These are phyloP conservation scores for Zygnema circumcarinatum DNA, from an alignment of 139 green algal species.

Conservation along the genomic window DNA sequence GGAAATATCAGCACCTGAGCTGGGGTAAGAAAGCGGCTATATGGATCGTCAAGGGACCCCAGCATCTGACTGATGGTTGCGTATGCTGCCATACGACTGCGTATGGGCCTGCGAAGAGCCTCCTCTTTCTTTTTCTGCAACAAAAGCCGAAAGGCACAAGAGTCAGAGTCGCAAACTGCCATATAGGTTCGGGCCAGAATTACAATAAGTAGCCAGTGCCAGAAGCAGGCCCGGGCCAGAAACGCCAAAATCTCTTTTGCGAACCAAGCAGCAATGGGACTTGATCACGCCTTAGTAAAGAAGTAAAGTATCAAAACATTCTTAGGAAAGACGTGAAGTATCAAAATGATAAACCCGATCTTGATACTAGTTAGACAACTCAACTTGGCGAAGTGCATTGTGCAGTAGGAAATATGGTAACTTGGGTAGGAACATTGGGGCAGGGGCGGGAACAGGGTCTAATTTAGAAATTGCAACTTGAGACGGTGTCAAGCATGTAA, in stretches of 20 bases:
- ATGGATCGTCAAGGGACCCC: constrained; percentile 81
- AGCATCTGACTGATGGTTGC: constrained; percentile 69
- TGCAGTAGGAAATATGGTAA: too few relatives aligned
- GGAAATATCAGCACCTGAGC: constrained; percentile 22
- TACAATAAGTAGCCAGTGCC: not conserved
- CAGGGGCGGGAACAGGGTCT: too few relatives aligned
- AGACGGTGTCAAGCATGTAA: too few relatives aligned
- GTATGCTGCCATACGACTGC: constrained; percentile 56
- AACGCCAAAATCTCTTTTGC: not conserved
- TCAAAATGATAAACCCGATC: too few relatives aligned
- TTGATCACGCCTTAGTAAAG: too few relatives aligned
- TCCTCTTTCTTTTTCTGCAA: constrained; percentile 25
- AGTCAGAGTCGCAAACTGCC: not conserved
- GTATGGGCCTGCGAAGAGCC: not conserved
- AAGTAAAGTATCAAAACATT: too few relatives aligned
- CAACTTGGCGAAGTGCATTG: too few relatives aligned
- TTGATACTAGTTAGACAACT: too few relatives aligned
- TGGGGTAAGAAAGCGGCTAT: constrained; percentile 85
- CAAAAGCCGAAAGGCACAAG: not conserved
- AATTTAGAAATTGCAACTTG: too few relatives aligned
- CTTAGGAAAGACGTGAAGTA: too few relatives aligned
- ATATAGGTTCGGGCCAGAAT: too few relatives aligned
- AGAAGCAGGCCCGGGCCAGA: not conserved
- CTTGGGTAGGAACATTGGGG: too few relatives aligned
- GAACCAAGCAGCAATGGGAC: not conserved